A percentile compares a stretch with the other conserved stretches of the same genome.
Evolutionary conservation across 805 yeast genomes (phyloP).

Genomic region (Nakazawaea ernobii): DNA sequence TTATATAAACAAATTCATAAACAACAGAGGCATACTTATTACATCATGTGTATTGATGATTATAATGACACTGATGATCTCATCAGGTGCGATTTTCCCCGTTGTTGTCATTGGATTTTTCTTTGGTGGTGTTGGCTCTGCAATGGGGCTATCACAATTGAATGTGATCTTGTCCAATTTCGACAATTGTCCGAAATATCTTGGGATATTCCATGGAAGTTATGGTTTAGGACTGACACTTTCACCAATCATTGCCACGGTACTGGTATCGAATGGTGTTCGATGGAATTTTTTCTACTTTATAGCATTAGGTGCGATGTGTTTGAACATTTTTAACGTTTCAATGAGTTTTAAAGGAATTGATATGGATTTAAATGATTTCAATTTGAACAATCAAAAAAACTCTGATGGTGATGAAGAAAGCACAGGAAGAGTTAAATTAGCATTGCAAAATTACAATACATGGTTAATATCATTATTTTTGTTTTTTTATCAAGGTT

Average conservation of each 20-base stretch:
- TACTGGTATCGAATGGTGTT: constrained; percentile 43
- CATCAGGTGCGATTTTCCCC: constrained; percentile 20
- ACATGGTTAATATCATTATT: constrained; percentile 29
- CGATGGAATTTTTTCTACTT: constrained; percentile 37
- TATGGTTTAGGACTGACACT: constrained; percentile 20
- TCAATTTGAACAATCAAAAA: neutral
- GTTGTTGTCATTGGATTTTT: constrained; percentile 21
- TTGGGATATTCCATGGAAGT: constrained; percentile 20
- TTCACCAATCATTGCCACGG: constrained; percentile 20
- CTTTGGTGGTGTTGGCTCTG: constrained; percentile 22
- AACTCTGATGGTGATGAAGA: constrained; percentile 5
- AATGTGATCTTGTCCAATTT: constrained; percentile 21
- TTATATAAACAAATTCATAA: constrained; percentile 22
- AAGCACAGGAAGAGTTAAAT: neutral
- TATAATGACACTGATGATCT: constrained; percentile 16
- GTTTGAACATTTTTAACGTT: constrained; percentile 20
- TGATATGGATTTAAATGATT: constrained; percentile 26
- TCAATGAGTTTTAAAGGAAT: constrained; percentile 38
- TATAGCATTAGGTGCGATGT: constrained; percentile 21
- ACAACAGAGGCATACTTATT: constrained; percentile 16
- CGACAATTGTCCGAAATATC: constrained; percentile 18
- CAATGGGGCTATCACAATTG: constrained; percentile 18
- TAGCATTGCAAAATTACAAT: constrained; percentile 1
- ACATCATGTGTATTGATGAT: constrained; percentile 11
- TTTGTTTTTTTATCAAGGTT: constrained; percentile 28